Percentiles rank a stretch among this genome's conserved stretches.
Conservation (phyloP, 805 yeast species). For the Candida fluviatilis region DNA sequence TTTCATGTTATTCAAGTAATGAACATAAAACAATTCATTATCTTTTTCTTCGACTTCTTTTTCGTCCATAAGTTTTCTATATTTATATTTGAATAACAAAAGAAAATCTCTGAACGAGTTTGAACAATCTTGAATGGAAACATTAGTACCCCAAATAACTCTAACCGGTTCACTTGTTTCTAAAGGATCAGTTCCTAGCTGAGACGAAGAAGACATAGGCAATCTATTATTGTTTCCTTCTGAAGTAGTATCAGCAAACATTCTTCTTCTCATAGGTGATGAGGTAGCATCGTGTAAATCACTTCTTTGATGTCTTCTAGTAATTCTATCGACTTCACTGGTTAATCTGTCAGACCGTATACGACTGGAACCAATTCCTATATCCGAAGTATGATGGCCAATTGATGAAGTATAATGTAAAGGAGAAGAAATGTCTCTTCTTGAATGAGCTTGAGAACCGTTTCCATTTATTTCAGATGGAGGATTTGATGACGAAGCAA, state of each 20-base stretch:
- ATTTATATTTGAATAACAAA: slow-evolving; percentile 75
- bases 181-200: slow-evolving; percentile 23
- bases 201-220: slow-evolving; percentile 21
- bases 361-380: slow-evolving; percentile 32
- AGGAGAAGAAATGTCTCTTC: slow-evolving; percentile 44
- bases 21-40: slow-evolving; percentile 69
- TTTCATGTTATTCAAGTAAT: slow-evolving; percentile 69
- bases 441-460: slow-evolving; percentile 16
- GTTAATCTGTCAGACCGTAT: slow-evolving; percentile 43
- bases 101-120: slow-evolving; percentile 77
- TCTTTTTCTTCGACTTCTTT: slow-evolving; percentile 48
- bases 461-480: slow-evolving; percentile 26
- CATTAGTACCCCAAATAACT: slow-evolving; percentile 98
- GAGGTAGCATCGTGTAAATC: slow-evolving; percentile 72
- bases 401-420: slow-evolving; percentile 45
- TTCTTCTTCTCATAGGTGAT: slow-evolving; percentile 63
- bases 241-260: slow-evolving; percentile 42
- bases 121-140: slow-evolving; percentile 83
- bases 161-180: slow-evolving; percentile 65
- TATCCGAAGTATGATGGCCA: slow-evolving; percentile 32
- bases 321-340: slow-evolving; percentile 40
- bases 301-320: slow-evolving; percentile 61
- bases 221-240: slow-evolving; percentile 8
- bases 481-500: slow-evolving; percentile 46
- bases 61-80: slow-evolving; percentile 52